Evolutionary conservation across 1,284 basidiomycete genomes (phyloP), one percentile per base, ranked within the genome.

Genomic region (Apiotrichum sp.): DNA sequence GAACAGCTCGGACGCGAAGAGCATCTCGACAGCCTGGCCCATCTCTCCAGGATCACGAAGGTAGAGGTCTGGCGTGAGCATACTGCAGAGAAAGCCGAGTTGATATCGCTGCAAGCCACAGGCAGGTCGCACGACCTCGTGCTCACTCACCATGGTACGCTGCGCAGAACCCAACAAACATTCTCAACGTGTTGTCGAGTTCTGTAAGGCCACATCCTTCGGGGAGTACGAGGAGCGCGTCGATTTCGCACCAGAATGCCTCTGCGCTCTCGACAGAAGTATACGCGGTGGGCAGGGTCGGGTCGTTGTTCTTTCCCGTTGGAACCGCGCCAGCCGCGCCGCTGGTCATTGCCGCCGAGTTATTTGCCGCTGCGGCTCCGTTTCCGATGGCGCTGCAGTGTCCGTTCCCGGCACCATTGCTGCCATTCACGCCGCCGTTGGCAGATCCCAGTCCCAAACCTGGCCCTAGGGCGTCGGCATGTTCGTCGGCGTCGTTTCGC

Each of bases 1-100:
- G 65, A 95, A 93, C 45, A 96, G 80, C 65, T 93, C 90, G 0
- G 87, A 90, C 56, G 84, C 83, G 47, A 93, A 78, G 14, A 95
- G 77, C 39, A 87, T 75, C 36, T 81, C 78, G 65, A 87, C 86
- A 8, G 89, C 89, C 67, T 89, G 85, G 58, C 88, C 83, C 50
- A 95, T 80, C 65, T 92, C 88, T n/a, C 85, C 72, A 7, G 84
- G 84, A 50, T 83, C 85, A 59, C 87, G 85, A 34, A 95, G 80
- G 73, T 88, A 95, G 66, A 84, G 81, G 66, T 92, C 89, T 92
- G 51, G 35, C 3, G 45, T 41, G 43, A 38, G 36, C 10, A 16
- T 14, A 10, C 11, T 5, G 11, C 31, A 43, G 36, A 38, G 36
- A 4, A 9, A 38, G 13, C 14, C 29, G 29, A 29, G 29, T 29